These are phyloP conservation scores for Scedosporium dehoogii DNA, from an alignment of 2,329 filamentous ascomycete genomes.

Conservation along the genomic window DNA sequence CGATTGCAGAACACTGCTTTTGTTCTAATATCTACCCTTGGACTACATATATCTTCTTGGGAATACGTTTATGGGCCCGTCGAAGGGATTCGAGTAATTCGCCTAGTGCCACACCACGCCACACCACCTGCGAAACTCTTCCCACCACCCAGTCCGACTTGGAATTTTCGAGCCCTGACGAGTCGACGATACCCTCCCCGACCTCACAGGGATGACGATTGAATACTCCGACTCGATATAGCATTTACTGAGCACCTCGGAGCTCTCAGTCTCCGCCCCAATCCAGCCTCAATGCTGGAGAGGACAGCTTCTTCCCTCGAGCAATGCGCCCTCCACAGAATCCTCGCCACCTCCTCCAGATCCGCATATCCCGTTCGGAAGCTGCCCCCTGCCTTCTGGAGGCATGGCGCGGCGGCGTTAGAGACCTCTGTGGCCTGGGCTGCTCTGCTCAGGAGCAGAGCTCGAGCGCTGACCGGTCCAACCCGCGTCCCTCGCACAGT, in stretches of 20 bases:
- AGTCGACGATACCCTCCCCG: too few species aligned
- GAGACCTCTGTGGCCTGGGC: conserved; percentile 8
- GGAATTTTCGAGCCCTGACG: too few species aligned
- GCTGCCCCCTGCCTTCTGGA: conserved; percentile 9
- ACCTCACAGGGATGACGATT: neutral
- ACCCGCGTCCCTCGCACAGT: neutral
- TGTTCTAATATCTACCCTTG: too few species aligned
- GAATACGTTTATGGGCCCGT: too few species aligned
- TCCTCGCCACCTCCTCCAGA: conserved; percentile 1
- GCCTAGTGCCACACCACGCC: too few species aligned
- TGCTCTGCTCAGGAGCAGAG: neutral
- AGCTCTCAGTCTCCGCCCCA: neutral
- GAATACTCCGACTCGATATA: neutral
- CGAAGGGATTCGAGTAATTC: too few species aligned
- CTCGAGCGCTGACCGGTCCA: neutral
- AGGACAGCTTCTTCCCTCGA: conserved; percentile 8
- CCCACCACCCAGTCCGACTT: too few species aligned
- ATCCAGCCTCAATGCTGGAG: conserved; percentile 10
- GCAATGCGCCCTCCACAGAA: conserved; percentile 4
- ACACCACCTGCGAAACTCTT: too few species aligned
- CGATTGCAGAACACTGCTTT: too few species aligned
- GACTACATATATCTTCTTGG: too few species aligned
- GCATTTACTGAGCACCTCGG: neutral
- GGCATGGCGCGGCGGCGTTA: conserved; percentile 8
- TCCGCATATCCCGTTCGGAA: conserved; percentile 1